phyloP scores from a whole-genome alignment of 2,329 filamentous ascomycete genomes.

The Xylaria polymorpha region DNA sequence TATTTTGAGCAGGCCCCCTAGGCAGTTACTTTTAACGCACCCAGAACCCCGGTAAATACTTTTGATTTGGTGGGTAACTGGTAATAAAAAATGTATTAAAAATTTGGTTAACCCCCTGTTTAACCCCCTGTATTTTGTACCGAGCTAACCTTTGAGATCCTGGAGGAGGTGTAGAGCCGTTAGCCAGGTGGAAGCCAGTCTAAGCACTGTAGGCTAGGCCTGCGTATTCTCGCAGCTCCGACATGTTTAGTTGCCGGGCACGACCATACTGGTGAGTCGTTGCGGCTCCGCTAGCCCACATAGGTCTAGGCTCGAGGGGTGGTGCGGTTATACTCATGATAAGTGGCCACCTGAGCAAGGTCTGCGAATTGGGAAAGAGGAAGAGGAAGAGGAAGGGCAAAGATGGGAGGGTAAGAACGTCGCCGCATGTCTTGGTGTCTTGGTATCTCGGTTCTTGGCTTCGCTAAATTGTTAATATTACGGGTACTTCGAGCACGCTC shows the following conservation, averaged over 20 bases:
- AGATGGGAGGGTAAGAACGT: neutral
- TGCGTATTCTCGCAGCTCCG: slow-evolving; percentile 21
- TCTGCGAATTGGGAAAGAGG: neutral
- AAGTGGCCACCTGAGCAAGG: neutral
- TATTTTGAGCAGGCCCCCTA: too few relatives aligned
- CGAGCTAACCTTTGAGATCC: too few relatives aligned
- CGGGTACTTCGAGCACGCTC: neutral
- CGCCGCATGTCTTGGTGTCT: slow-evolving; percentile 30
- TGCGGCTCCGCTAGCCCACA: slow-evolving; percentile 32
- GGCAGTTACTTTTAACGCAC: too few relatives aligned
- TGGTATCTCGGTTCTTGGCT: slow-evolving; percentile 26
- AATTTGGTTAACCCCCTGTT: too few relatives aligned
- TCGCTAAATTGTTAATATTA: slow-evolving; percentile 26
- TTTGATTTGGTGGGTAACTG: too few relatives aligned
- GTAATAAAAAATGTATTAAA: too few relatives aligned
- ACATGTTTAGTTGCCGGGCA: slow-evolving; percentile 23
- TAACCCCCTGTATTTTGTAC: too few relatives aligned
- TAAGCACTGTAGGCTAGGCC: slow-evolving; percentile 11
- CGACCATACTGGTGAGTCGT: slow-evolving; percentile 30
- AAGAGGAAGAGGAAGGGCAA: neutral
- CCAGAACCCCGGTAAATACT: too few relatives aligned
- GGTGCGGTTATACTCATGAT: neutral
- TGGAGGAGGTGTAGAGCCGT: too few relatives aligned
- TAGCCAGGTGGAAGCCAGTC: slow-evolving; percentile 19
- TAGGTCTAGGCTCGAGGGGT: slow-evolving; percentile 25